These are phyloP conservation scores for Echinochloa phyllopogon DNA, from an alignment of 176 grass and related monocot genomes.

Conservation along the genomic window DNA sequence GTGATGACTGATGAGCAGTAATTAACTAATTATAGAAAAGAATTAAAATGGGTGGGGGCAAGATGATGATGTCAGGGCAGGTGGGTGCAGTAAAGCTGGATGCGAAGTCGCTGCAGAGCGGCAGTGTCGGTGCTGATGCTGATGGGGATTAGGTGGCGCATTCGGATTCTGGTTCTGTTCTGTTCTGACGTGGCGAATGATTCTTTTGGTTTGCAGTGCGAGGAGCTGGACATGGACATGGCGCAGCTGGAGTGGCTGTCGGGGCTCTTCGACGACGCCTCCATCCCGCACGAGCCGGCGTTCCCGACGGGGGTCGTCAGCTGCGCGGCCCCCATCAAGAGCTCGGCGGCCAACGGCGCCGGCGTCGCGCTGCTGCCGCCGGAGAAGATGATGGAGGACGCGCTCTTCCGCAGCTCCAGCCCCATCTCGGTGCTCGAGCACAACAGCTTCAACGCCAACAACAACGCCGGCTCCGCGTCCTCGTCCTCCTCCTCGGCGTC, in stretches of 20 bases:
- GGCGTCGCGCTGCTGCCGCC: constrained; percentile 44
- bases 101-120: not conserved
- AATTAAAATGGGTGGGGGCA: not conserved
- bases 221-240: constrained; percentile 87
- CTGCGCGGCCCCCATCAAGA: constrained; percentile 41
- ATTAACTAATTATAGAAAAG: no score
- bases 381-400: constrained; percentile 44
- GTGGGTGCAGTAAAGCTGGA: not conserved
- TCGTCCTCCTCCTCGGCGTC: constrained; percentile 72
- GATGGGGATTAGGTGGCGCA: no score
- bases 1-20: not conserved
- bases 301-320: constrained; percentile 14
- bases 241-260: constrained; percentile 92
- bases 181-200: constrained; percentile 20
- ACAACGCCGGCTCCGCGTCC: constrained; percentile 47
- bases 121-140: not conserved
- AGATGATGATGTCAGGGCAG: constrained; percentile 24
- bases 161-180: not conserved
- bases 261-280: constrained; percentile 73
- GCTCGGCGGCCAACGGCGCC: constrained; percentile 39
- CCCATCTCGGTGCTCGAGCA: constrained; percentile 86
- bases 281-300: constrained; percentile 60
- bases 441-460: constrained; percentile 41
- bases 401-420: constrained; percentile 78
- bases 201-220: constrained; percentile 57